These are phyloP conservation scores for Parsonsia alboflavescens DNA, from an alignment of 257 asterid genomes.

Conservation along the genomic window DNA sequence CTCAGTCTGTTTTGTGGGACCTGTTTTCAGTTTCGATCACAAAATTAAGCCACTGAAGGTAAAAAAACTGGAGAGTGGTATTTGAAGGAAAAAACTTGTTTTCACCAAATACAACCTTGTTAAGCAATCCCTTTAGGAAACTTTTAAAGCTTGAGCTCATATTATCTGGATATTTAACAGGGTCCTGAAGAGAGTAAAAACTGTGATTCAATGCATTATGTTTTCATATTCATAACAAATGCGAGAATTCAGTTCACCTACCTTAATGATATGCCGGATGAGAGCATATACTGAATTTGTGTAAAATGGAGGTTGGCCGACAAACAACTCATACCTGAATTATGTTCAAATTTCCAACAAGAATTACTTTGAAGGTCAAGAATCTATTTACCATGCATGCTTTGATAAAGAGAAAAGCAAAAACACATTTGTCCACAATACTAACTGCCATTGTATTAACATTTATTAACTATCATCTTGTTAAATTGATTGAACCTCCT, in stretches of 20 bases:
- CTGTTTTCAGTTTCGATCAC: conserved; percentile 35
- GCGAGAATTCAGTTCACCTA: conserved; percentile 21
- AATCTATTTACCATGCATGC: not conserved
- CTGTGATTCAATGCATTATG: conserved; percentile 11
- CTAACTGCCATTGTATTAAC: not conserved
- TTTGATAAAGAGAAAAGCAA: not conserved
- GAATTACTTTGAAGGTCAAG: not conserved
- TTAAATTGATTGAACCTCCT: not conserved
- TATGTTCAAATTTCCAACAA: not conserved
- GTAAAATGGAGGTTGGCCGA: conserved; percentile 98
- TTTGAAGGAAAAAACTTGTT: conserved; percentile 9
- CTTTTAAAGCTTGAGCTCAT: conserved; percentile 79
- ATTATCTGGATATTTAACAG: conserved; percentile 91
- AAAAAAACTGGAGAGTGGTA: conserved; percentile 15
- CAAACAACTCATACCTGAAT: conserved; percentile 92
- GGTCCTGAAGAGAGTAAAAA: conserved; percentile 55
- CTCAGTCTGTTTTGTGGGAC: conserved; percentile 84
- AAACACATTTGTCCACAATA: not conserved
- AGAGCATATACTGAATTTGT: conserved; percentile 98
- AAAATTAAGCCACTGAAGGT: conserved; percentile 23
- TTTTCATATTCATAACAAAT: conserved; percentile 12
- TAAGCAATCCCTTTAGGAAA: conserved; percentile 89
- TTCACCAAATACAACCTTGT: conserved; percentile 53
- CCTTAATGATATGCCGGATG: conserved; percentile 94
- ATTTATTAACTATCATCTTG: not conserved